Base-by-base conservation (phyloP, 2,329 filamentous ascomycete species). In the Neofusicoccum parvum region DNA sequence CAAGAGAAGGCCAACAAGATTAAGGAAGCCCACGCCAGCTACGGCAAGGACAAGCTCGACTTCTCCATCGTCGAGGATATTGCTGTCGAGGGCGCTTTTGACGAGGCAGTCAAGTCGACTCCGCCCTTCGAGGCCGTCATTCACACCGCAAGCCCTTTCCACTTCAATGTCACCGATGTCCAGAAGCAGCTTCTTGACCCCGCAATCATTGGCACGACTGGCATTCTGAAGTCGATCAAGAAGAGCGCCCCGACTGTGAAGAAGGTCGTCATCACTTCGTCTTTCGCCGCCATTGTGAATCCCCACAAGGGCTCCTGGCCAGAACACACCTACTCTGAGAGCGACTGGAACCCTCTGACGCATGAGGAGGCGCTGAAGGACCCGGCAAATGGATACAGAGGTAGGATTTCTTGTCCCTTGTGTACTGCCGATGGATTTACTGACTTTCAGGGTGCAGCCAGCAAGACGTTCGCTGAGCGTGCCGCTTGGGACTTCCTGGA, bases 11-110 rank as follows among this genome's bases (percentile, higher is more conserved):
- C 85, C 46, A 80, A 87, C 69, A 85, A 82, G 72, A 88, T 89
- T 72, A 81, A 85, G 66, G 78, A 82, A 20, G 82, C 82, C 20
- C 83, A 87, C 71, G 80, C 83, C 50, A 77, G 73, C 34, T 77
- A 80, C 7, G 79, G 83, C 1, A 83, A 85, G 65, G 83, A 85
- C 65, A 85, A 86, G 73, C 81, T 91, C 37, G 84, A 84, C 66
- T 90, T 88, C 72, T 83, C 77, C 41, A 85, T 94, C 67, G 90
- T 96, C 12, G 83, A 87, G 56, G 90, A 96, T 69, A 88, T 96
- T 69, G 88, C 89, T 0, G 74, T 87, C 68, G 83, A 87, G 23
- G 86, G 85, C 17, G 91, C 90, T 27, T 96, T 95, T 69, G 82
- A 84, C 68, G 72, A 82, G 75, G 86, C 85, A 15, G 83, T 88